phyloP scores from a whole-genome alignment of 2,329 filamentous ascomycete species.

The Sporothrix brasiliensis region DNA sequence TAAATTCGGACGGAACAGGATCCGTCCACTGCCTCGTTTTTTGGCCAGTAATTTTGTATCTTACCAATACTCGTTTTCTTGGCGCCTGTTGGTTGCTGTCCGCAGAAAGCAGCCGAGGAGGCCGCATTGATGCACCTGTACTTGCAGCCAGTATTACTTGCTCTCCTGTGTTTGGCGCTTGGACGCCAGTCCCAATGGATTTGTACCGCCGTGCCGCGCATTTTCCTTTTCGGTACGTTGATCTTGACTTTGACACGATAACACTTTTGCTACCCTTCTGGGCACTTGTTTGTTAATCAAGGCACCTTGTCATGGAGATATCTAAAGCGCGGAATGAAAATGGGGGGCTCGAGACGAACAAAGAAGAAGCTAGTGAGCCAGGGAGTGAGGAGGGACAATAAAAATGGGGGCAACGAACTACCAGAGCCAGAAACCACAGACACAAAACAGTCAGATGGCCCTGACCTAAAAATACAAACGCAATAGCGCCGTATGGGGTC shows the following conservation, averaged over 20 bases:
- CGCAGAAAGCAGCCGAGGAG: too few species aligned
- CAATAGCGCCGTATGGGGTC: not conserved
- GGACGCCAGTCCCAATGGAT: not conserved
- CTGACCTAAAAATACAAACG: slow-evolving; percentile 13
- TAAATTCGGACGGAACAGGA: not conserved
- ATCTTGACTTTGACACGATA: not conserved
- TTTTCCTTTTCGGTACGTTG: not conserved
- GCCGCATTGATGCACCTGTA: not conserved
- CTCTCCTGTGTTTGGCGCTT: slow-evolving; percentile 15
- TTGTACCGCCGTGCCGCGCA: slow-evolving; percentile 10
- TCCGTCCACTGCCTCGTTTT: not conserved
- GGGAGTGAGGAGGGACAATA: not conserved
- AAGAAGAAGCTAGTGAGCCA: not conserved
- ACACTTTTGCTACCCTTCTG: not conserved
- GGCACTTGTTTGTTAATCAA: not conserved
- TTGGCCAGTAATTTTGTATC: not conserved
- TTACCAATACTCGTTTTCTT: not conserved
- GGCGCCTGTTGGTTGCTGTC: not conserved
- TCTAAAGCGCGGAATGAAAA: not conserved
- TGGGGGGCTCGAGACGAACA: not conserved
- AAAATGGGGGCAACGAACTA: not conserved
- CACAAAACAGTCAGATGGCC: not conserved
- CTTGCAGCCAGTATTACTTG: not conserved
- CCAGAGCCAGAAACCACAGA: not conserved
- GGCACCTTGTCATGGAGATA: not conserved